Percentiles rank a stretch among this genome's conserved stretches.
Conservation (phyloP, 192 early-diverging fungal species). For the Gigaspora rosea region DNA sequence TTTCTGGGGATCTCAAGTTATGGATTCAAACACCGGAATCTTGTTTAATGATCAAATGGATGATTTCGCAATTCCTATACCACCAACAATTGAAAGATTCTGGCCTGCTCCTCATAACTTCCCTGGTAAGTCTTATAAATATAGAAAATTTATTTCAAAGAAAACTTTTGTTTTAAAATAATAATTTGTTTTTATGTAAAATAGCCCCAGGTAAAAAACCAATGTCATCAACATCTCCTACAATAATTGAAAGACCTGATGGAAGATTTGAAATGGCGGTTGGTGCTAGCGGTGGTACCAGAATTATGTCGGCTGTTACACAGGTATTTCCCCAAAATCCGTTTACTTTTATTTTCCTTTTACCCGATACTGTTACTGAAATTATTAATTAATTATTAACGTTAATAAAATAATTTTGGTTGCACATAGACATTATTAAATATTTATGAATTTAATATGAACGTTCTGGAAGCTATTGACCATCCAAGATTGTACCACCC, state of each 20-base stretch:
- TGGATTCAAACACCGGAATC: slow-evolving; percentile 87
- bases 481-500: slow-evolving; percentile 85
- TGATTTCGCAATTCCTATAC: slow-evolving; percentile 82
- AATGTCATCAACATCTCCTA: slow-evolving; percentile 65
- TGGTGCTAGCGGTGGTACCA: slow-evolving; percentile 87
- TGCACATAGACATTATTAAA: slow-evolving; percentile 66
- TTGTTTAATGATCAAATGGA: slow-evolving; percentile 97
- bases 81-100: slow-evolving; percentile 74
- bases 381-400: too few relatives aligned
- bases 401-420: too few relatives aligned
- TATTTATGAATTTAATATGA: slow-evolving; percentile 70
- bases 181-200: slow-evolving; percentile 2
- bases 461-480: slow-evolving; percentile 72
- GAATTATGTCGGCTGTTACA: slow-evolving; percentile 76
- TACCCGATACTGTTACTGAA: too few relatives aligned
- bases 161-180: not conserved
- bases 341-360: too few relatives aligned
- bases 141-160: not conserved
- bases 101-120: slow-evolving; percentile 85
- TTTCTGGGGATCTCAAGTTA: slow-evolving; percentile 83
- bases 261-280: slow-evolving; percentile 69
- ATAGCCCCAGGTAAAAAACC: slow-evolving; percentile 80
- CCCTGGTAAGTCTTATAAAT: slow-evolving; percentile 40
- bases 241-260: slow-evolving; percentile 63
- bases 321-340: slow-evolving; percentile 36